These are phyloP conservation scores for Spergularia marina DNA, from an alignment of 148 eudicot genomes.

Conservation along the genomic window DNA sequence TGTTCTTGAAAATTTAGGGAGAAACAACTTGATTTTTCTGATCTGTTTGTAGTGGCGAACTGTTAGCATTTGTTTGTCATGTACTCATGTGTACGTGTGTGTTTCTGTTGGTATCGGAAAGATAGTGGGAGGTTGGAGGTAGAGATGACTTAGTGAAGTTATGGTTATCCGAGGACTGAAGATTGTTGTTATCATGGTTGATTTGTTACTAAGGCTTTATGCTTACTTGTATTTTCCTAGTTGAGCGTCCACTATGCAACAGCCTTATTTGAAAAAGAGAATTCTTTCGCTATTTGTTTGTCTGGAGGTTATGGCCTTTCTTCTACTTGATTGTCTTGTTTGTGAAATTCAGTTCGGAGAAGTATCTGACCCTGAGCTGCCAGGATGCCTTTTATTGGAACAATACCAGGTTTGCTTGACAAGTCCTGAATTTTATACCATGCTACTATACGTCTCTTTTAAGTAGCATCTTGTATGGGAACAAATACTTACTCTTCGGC, in stretches of 20 bases:
- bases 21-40: no score
- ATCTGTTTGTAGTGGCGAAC: not conserved
- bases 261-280: not conserved
- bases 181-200: not conserved
- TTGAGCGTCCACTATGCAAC: not conserved
- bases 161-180: not conserved
- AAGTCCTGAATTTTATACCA: not conserved
- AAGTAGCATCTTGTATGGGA: not conserved
- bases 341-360: constrained; percentile 65
- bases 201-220: not conserved
- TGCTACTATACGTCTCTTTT: not conserved
- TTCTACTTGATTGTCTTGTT: constrained; percentile 3
- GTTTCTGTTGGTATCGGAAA: not conserved
- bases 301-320: constrained; percentile 1
- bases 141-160: not conserved
- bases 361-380: constrained; percentile 85
- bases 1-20: no score
- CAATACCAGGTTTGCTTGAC: constrained; percentile 79
- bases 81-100: not conserved
- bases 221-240: not conserved
- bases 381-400: constrained; percentile 80
- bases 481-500: not conserved
- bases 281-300: not conserved
- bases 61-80: not conserved
- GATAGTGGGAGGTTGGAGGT: not conserved